phyloP scores from a whole-genome alignment of 176 grass and related monocot species.

The Bolboschoenus planiculmis region DNA sequence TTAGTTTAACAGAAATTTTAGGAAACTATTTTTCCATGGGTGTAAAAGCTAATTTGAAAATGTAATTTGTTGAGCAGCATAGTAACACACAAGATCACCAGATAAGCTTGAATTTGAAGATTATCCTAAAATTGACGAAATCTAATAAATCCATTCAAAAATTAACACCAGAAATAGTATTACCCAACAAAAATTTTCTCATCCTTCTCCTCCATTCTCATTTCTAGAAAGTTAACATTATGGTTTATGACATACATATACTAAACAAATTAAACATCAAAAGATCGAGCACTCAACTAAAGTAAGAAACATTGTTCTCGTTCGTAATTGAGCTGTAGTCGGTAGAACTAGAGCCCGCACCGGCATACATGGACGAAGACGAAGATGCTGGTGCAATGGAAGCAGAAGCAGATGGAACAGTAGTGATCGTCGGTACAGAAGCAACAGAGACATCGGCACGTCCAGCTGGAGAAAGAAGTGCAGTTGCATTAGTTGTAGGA shows the following conservation, averaged over 20 bases:
- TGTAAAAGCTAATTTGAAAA: neutral
- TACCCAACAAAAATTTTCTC: conserved; percentile 5
- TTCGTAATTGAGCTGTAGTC: conserved; percentile 88
- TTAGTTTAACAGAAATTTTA: neutral
- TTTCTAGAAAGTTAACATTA: conserved; percentile 9
- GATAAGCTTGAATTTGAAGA: neutral
- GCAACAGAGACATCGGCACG: conserved; percentile 4
- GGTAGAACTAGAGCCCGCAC: conserved; percentile 61
- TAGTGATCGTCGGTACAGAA: neutral
- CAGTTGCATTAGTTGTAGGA: conserved; percentile 42
- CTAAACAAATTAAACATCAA: neutral
- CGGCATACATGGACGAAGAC: conserved; percentile 60
- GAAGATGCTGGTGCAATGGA: conserved; percentile 44
- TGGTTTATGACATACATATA: conserved; percentile 24
- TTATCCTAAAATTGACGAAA: neutral
- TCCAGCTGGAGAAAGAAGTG: conserved; percentile 33
- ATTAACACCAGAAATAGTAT: neutral
- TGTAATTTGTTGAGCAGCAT: neutral
- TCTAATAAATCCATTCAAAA: neutral
- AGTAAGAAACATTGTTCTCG: conserved; percentile 66
- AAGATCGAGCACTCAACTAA: conserved; percentile 36
- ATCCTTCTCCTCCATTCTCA: neutral
- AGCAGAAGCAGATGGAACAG: neutral
- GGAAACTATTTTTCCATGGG: neutral
- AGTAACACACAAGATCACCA: neutral